These are phyloP conservation scores for Rhizopus delemar DNA, from an alignment of 371 early-diverging fungal species.

Conservation along the genomic window DNA sequence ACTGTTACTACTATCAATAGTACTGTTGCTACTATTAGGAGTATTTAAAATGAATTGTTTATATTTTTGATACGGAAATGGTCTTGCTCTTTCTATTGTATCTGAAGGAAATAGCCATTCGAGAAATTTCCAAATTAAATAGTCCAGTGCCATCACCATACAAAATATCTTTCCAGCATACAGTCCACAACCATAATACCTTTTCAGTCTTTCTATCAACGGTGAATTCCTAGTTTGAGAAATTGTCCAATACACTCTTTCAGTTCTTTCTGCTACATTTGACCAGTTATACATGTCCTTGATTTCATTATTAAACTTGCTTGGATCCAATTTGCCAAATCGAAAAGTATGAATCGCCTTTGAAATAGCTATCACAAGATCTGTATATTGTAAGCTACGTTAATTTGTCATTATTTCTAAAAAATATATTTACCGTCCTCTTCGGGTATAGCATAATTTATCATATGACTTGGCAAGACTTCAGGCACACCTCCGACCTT, in stretches of 20 bases:
- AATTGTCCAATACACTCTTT: slow-evolving; percentile 78
- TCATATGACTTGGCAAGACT: slow-evolving; percentile 94
- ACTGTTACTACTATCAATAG: background rate
- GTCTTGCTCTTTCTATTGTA: slow-evolving; percentile 70
- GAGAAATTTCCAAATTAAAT: slow-evolving; percentile 76
- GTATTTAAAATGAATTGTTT: slow-evolving; percentile 29
- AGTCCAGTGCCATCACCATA: slow-evolving; percentile 86
- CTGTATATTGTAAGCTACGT: slow-evolving; percentile 29
- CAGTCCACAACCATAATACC: slow-evolving; percentile 89
- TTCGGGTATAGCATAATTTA: slow-evolving; percentile 92
- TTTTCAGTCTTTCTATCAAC: slow-evolving; percentile 81
- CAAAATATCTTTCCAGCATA: slow-evolving; percentile 91
- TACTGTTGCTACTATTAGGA: background rate
- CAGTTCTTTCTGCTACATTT: slow-evolving; percentile 92
- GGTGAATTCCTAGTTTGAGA: slow-evolving; percentile 66
- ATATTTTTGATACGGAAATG: slow-evolving; percentile 66
- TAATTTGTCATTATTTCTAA: background rate
- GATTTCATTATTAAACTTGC: slow-evolving; percentile 78
- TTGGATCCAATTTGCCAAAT: slow-evolving; percentile 69
- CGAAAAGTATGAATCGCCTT: slow-evolving; percentile 77
- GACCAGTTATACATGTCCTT: slow-evolving; percentile 95
- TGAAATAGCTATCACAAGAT: slow-evolving; percentile 72
- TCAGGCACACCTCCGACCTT: slow-evolving; percentile 99
- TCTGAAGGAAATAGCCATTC: slow-evolving; percentile 82
- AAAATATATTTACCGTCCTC: slow-evolving; percentile 70